Conservation (phyloP, 495 filamentous ascomycete species). For the Tirmania nivea region DNA sequence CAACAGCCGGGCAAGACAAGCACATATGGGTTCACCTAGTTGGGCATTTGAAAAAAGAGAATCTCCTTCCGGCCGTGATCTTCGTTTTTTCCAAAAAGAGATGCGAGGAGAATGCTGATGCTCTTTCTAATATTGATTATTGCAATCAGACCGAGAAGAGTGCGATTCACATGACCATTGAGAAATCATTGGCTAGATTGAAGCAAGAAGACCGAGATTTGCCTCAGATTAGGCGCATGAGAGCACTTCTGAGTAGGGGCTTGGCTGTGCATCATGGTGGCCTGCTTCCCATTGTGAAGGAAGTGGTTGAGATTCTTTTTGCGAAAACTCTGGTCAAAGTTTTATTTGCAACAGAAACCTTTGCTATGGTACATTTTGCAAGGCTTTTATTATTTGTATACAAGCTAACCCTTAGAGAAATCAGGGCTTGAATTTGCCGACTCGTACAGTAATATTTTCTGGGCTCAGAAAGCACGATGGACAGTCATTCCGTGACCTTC, state of each 20-base stretch:
- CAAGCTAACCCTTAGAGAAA: background rate
- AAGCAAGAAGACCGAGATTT: conserved; percentile 75
- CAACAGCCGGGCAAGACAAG: conserved; percentile 75
- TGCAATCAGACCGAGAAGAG: conserved; percentile 86
- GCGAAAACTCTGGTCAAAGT: conserved; percentile 88
- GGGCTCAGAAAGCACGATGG: conserved; percentile 93
- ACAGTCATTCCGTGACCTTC: conserved; percentile 66
- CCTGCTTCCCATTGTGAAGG: conserved; percentile 87
- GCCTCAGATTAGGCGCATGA: conserved; percentile 71
- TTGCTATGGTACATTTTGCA: conserved; percentile 45
- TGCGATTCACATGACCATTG: conserved; percentile 87
- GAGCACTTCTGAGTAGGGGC: conserved; percentile 67
- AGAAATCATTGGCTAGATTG: conserved; percentile 79
- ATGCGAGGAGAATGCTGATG: conserved; percentile 92
- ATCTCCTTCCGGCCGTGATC: conserved; percentile 73
- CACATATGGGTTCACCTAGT: conserved; percentile 95
- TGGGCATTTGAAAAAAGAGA: conserved; percentile 68
- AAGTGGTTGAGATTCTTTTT: conserved; percentile 92
- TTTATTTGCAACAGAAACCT: conserved; percentile 92
- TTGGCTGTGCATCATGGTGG: conserved; percentile 95
- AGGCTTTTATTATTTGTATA: background rate
- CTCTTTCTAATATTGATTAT: conserved; percentile 83
- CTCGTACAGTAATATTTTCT: conserved; percentile 90
- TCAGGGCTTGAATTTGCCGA: conserved; percentile 69
- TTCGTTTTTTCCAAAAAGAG: conserved; percentile 97